phyloP scores from a whole-genome alignment of 192 early-diverging fungal genomes.

The Coemansia interrupta region DNA sequence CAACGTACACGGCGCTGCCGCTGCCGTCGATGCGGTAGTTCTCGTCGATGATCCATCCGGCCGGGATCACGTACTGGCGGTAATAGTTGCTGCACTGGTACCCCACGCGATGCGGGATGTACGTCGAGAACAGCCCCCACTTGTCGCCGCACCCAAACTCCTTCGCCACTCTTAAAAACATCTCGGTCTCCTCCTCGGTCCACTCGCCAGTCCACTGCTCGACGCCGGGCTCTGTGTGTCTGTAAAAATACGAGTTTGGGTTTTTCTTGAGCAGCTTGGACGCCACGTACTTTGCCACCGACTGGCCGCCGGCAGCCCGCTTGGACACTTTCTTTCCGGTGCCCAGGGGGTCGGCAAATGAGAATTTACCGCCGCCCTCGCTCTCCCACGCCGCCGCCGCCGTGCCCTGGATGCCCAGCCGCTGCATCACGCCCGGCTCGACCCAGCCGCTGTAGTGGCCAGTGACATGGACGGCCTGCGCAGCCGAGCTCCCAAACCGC shows the following conservation, averaged over 20 bases:
- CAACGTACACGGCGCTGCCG: slow-evolving; percentile 43
- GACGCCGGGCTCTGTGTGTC: slow-evolving; percentile 71
- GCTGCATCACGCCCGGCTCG: slow-evolving; percentile 55
- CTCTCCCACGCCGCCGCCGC: slow-evolving; percentile 70
- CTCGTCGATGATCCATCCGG: slow-evolving; percentile 48
- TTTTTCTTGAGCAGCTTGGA: slow-evolving; percentile 70
- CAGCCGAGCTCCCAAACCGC: slow-evolving; percentile 53
- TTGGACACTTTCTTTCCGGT: slow-evolving; percentile 45
- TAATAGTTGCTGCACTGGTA: slow-evolving; percentile 56
- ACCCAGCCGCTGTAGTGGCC: slow-evolving; percentile 70
- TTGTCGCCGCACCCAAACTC: slow-evolving; percentile 50
- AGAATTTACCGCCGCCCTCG: slow-evolving; percentile 71
- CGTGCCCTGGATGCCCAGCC: slow-evolving; percentile 57
- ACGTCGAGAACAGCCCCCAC: slow-evolving; percentile 46
- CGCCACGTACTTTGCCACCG: slow-evolving; percentile 52
- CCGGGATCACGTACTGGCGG: slow-evolving; percentile 48
- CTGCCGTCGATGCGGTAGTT: slow-evolving; percentile 43
- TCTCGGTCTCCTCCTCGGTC: slow-evolving; percentile 59
- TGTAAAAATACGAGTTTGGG: slow-evolving; percentile 74
- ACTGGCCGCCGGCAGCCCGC: slow-evolving; percentile 32
- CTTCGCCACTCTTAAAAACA: slow-evolving; percentile 56
- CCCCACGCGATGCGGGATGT: slow-evolving; percentile 48
- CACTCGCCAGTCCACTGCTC: slow-evolving; percentile 75
- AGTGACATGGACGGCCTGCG: slow-evolving; percentile 56
- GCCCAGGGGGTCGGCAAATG: slow-evolving; percentile 63